Conservation (phyloP, 495 filamentous ascomycete genomes). For the Daldinia loculata region DNA sequence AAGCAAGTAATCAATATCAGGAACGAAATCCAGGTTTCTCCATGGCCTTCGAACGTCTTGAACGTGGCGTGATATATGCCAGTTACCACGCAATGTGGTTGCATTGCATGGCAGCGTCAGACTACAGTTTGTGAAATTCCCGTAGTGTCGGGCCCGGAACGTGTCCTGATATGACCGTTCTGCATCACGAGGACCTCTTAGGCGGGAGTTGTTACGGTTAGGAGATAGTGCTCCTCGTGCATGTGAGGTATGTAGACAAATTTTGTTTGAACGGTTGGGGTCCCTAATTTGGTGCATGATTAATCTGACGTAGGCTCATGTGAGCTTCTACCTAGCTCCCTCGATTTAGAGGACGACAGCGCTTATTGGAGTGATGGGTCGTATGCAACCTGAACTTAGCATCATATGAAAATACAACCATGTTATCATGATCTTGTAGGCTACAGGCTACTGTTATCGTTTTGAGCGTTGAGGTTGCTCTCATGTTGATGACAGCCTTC, state of each 20-base stretch:
- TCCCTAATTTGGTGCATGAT: slow-evolving; percentile 1
- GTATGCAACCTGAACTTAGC: neutral
- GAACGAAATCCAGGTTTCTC: slow-evolving; percentile 15
- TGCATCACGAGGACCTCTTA: slow-evolving; percentile 20
- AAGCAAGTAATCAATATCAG: slow-evolving; percentile 18
- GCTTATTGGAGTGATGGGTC: slow-evolving; percentile 7
- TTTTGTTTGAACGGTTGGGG: neutral
- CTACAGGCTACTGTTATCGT: neutral
- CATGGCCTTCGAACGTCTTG: neutral
- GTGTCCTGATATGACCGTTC: slow-evolving; percentile 13
- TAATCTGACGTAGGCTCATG: slow-evolving; percentile 2
- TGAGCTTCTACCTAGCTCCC: neutral
- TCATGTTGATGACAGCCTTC: slow-evolving; percentile 5
- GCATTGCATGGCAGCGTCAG: slow-evolving; percentile 27
- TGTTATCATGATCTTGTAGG: slow-evolving; percentile 6
- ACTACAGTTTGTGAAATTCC: slow-evolving; percentile 4
- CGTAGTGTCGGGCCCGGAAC: slow-evolving; percentile 27
- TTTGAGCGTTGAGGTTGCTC: neutral
- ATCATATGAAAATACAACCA: slow-evolving; percentile 15
- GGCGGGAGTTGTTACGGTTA: slow-evolving; percentile 12
- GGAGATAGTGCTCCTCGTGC: neutral
- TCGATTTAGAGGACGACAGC: neutral
- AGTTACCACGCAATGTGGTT: slow-evolving; percentile 36
- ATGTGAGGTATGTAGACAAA: neutral
- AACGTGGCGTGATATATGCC: slow-evolving; percentile 28